These are phyloP conservation scores for Blastobotrys niveus DNA, from an alignment of 1,139 yeast species.

Conservation along the genomic window DNA sequence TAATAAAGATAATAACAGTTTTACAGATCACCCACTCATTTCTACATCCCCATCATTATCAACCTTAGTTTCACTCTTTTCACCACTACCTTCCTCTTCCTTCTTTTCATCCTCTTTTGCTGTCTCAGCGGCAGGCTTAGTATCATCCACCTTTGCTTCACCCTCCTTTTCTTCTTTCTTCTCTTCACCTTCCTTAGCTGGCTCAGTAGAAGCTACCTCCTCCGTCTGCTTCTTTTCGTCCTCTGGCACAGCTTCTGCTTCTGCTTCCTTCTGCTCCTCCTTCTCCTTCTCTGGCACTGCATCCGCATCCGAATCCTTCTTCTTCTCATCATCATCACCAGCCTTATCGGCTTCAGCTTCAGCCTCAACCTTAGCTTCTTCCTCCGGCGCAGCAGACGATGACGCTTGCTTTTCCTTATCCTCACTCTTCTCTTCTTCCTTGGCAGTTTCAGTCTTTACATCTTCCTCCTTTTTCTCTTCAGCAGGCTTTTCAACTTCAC, in stretches of 20 bases:
- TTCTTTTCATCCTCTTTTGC: conserved; percentile 7
- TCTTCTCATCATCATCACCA: background rate
- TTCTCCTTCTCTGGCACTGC: conserved; percentile 8
- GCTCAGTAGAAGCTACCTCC: background rate
- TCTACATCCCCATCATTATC: conserved; percentile 33
- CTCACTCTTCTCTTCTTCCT: background rate
- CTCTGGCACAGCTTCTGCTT: conserved; percentile 7
- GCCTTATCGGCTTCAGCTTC: conserved; percentile 13
- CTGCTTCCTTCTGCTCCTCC: conserved; percentile 21
- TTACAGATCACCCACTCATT: conserved; percentile 25
- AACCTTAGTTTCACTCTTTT: conserved; percentile 23
- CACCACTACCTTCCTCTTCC: conserved; percentile 12
- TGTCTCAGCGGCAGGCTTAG: conserved; percentile 34
- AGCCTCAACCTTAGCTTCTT: conserved; percentile 10
- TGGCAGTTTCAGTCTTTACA: background rate
- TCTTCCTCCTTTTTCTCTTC: conserved; percentile 20
- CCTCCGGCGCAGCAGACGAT: background rate
- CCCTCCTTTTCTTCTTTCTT: conserved; percentile 21
- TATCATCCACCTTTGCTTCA: conserved; percentile 22
- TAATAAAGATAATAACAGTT: conserved; percentile 5
- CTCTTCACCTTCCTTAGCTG: conserved; percentile 10
- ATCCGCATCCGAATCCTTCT: conserved; percentile 2
- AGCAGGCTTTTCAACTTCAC: conserved; percentile 4
- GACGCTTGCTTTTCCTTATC: background rate
- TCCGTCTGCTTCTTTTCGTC: background rate